Conservation (phyloP, 2,329 filamentous ascomycete genomes). For the Cordyceps pruinosa region DNA sequence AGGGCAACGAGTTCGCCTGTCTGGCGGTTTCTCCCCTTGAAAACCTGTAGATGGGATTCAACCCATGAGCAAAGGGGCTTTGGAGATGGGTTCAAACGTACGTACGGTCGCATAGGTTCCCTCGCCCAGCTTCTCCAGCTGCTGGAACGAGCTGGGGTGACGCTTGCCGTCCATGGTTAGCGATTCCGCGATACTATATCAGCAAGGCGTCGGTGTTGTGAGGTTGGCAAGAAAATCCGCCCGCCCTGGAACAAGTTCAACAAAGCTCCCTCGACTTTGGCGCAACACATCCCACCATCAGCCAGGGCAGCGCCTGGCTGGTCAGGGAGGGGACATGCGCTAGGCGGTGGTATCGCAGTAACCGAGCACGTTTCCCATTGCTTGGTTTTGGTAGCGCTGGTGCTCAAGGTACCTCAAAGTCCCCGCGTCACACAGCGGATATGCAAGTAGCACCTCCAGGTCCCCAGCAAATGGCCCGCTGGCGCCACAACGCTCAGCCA, state of each 20-base stretch:
- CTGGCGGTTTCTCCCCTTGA: slow-evolving; percentile 95
- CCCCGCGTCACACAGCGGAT: too few species aligned
- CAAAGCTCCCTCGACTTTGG: background rate
- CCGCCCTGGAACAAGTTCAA: background rate
- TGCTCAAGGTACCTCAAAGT: background rate
- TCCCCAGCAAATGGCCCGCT: background rate
- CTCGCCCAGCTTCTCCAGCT: slow-evolving; percentile 97
- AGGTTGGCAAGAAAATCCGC: background rate
- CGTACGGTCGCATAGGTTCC: slow-evolving; percentile 95
- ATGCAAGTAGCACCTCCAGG: background rate
- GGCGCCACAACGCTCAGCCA: slow-evolving; percentile 7
- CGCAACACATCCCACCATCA: slow-evolving; percentile 6
- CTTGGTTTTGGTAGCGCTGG: background rate
- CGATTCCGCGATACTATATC: background rate
- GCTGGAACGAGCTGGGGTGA: slow-evolving; percentile 96
- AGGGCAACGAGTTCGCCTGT: slow-evolving; percentile 94
- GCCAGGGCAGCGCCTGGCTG: background rate
- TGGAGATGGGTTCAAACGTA: background rate
- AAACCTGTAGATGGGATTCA: slow-evolving; percentile 56
- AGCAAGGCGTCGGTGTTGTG: background rate
- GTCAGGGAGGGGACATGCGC: slow-evolving; percentile 11
- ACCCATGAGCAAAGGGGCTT: background rate
- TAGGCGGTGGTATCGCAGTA: slow-evolving; percentile 11
- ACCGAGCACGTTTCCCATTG: slow-evolving; percentile 1
- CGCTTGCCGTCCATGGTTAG: slow-evolving; percentile 76